These are phyloP conservation scores for Talaromyces sp. DNA, from an alignment of 2,329 filamentous ascomycete species.

Conservation along the genomic window DNA sequence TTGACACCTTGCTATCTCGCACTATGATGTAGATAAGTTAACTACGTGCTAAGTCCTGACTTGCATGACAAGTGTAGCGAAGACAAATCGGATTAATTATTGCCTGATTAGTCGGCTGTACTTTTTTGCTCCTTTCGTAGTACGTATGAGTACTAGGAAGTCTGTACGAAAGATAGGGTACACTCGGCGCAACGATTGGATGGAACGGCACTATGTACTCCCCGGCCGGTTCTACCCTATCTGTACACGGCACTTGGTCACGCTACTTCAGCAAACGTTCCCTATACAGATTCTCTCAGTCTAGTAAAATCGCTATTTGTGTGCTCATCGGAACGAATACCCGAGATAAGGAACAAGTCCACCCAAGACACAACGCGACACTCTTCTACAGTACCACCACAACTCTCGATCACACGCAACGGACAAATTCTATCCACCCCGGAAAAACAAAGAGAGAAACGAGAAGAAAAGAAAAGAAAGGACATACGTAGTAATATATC, in stretches of 20 bases:
- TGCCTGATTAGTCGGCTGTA: neutral
- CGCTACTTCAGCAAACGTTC: neutral
- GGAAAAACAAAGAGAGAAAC: neutral
- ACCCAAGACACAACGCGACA: neutral
- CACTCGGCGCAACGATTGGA: neutral
- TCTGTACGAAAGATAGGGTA: neutral
- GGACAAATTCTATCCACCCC: neutral
- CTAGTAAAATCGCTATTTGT: too few species aligned
- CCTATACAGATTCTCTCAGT: neutral
- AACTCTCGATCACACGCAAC: neutral
- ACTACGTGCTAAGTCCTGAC: neutral
- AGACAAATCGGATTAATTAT: neutral
- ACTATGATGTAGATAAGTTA: neutral
- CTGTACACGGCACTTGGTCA: neutral
- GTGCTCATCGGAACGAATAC: neutral
- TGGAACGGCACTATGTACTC: neutral
- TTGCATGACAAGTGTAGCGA: neutral
- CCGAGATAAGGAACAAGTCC: neutral
- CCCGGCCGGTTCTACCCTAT: conserved; percentile 1
- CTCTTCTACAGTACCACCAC: neutral
- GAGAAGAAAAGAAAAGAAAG: neutral
- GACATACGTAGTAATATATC: neutral
- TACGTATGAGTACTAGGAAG: too few species aligned
- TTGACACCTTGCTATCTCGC: neutral
- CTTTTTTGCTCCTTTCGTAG: neutral